phyloP scores from a whole-genome alignment of 306 rosid genomes.

The Vigna trinervia region DNA sequence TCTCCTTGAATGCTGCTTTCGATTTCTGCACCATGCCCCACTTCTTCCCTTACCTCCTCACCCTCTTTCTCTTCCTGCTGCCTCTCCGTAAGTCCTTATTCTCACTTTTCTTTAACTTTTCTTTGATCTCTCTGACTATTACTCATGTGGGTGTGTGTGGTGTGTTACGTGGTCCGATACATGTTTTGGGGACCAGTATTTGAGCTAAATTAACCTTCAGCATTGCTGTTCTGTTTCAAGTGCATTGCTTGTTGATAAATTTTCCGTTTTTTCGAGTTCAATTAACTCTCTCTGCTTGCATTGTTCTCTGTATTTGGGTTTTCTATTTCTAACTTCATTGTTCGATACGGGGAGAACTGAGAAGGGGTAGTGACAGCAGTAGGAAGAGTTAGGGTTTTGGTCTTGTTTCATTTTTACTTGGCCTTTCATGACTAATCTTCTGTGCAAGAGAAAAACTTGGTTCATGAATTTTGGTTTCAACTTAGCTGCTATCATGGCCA shows the following conservation, averaged over 20 bases:
- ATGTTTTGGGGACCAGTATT: neutral
- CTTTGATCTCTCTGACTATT: constrained; percentile 45
- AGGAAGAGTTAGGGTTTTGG: constrained; percentile 50
- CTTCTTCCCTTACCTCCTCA: constrained; percentile 32
- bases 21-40: constrained; percentile 40
- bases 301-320: constrained; percentile 34
- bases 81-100: constrained; percentile 59
- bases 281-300: constrained; percentile 13
- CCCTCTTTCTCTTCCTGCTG: constrained; percentile 45
- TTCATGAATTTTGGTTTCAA: neutral
- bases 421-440: neutral
- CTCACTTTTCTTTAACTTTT: constrained; percentile 35
- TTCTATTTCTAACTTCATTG: constrained; percentile 18
- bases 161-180: constrained; percentile 8
- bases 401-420: constrained; percentile 25
- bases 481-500: neutral
- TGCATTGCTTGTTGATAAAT: constrained; percentile 9
- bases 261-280: constrained; percentile 5
- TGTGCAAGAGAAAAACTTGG: neutral
- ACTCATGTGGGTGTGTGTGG: constrained; percentile 22
- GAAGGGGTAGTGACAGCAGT: neutral
- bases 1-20: constrained; percentile 16
- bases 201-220: neutral
- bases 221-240: constrained; percentile 14
- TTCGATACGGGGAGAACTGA: constrained; percentile 17